Evolutionary conservation across 2,329 filamentous ascomycete species (phyloP).

Genomic region (Xylaria sp.): DNA sequence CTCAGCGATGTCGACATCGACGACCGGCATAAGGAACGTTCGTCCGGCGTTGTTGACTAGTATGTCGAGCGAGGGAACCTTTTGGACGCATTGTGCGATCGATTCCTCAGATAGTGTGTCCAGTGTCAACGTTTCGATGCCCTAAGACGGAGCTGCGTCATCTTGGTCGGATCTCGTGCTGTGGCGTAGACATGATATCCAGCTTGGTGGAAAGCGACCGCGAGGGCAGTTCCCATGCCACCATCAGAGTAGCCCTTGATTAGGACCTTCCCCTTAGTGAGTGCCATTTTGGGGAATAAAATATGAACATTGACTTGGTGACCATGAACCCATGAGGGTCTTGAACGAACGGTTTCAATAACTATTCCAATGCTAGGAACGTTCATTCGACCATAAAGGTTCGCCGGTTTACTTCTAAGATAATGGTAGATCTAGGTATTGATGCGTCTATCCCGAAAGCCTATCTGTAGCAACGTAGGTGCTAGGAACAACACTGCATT

Average conservation of each 20-base stretch:
- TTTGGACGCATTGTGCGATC: background rate
- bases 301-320: background rate
- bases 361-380: background rate
- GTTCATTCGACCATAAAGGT: background rate
- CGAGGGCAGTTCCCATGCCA: slow-evolving; percentile 49
- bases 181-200: slow-evolving; percentile 51
- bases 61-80: background rate
- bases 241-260: slow-evolving; percentile 44
- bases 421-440: background rate
- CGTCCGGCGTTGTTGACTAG: slow-evolving; percentile 4
- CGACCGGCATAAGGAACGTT: slow-evolving; percentile 35
- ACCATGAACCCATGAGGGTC: background rate
- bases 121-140: slow-evolving; percentile 2
- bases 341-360: background rate
- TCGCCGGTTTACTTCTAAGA: background rate
- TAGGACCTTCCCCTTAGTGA: slow-evolving; percentile 14
- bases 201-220: slow-evolving; percentile 43
- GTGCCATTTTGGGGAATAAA: background rate
- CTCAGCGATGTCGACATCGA: slow-evolving; percentile 40
- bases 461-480: no score
- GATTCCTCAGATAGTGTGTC: slow-evolving; percentile 1
- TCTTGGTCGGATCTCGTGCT: slow-evolving; percentile 44
- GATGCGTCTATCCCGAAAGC: background rate
- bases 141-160: slow-evolving; percentile 29
- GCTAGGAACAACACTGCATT: no score